Base-by-base conservation (phyloP, 139 green algal species). In the Protoeuglena noctilucae region DNA sequence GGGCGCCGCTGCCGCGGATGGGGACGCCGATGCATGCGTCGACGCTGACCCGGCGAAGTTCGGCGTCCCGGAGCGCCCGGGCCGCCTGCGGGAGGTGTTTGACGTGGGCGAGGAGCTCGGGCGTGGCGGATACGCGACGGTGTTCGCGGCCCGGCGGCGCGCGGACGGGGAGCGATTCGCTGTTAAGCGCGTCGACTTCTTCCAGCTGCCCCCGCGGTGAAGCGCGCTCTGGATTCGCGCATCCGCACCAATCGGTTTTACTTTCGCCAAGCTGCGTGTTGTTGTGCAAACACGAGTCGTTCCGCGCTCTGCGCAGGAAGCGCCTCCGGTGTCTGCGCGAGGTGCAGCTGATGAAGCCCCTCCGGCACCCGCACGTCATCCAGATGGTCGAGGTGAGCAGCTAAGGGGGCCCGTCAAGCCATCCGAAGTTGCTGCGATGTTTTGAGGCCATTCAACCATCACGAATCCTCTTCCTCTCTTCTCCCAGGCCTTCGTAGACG, bases 401-500 rank as follows among this genome's bases (percentile, higher is more conserved):
- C n/a, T n/a, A n/a, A n/a, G n/a, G n/a, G n/a, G n/a, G n/a, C n/a
- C n/a, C n/a, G n/a, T n/a, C n/a, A n/a, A n/a, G n/a, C n/a, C n/a
- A n/a, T n/a, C n/a, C n/a, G n/a, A n/a, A n/a, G n/a, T n/a, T n/a
- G n/a, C n/a, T n/a, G n/a, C n/a, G n/a, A n/a, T n/a, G n/a, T n/a
- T n/a, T n/a, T n/a, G n/a, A n/a, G n/a, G n/a, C n/a, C n/a, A n/a
- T n/a, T n/a, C n/a, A n/a, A n/a, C n/a, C n/a, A n/a, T n/a, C n/a
- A n/a, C n/a, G n/a, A n/a, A n/a, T n/a, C n/a, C n/a, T n/a, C n/a
- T n/a, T n/a, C n/a, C n/a, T n/a, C n/a, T n/a, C n/a, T n/a, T n/a
- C n/a, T n/a, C n/a, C n/a, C n/a, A n/a, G 34, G 34, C 34, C 9
- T 79, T 79, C 53, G 71, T 79, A 14, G 67, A 79, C 39, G 64